Evolutionary conservation across 805 yeast species (phyloP).

Genomic region (Sungouiozyma intestinalis): DNA sequence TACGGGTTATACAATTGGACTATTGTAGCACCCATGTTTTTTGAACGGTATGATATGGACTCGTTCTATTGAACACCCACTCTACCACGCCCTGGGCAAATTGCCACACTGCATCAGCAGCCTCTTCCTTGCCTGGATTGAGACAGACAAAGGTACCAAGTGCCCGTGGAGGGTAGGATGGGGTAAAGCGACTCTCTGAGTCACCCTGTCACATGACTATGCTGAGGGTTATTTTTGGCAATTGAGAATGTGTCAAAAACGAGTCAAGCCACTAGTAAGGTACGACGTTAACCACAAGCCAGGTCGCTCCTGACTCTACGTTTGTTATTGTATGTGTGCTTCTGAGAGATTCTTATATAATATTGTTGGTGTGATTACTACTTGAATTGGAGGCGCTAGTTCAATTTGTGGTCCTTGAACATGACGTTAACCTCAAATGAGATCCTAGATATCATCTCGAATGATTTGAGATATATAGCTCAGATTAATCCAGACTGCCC

Average conservation of each 20-base stretch:
- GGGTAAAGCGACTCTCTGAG: too few species aligned
- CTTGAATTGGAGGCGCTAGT: too few species aligned
- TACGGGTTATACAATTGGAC: constrained; percentile 84
- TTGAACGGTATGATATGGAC: constrained; percentile 62
- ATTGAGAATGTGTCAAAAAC: neutral
- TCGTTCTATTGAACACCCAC: constrained; percentile 10
- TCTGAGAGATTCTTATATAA: too few species aligned
- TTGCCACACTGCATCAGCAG: too few species aligned
- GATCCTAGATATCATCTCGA: constrained; percentile 8
- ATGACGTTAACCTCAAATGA: neutral
- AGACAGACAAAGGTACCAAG: too few species aligned
- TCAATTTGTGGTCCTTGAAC: neutral
- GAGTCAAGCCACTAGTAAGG: neutral
- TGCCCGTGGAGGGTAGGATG: too few species aligned
- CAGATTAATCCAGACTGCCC: constrained; percentile 7
- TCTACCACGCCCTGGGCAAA: too few species aligned
- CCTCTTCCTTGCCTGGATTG: too few species aligned
- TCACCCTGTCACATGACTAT: too few species aligned
- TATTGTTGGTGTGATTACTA: too few species aligned
- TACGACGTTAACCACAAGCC: constrained; percentile 10
- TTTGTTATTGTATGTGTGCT: too few species aligned
- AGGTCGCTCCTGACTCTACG: neutral
- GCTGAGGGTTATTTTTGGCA: neutral
- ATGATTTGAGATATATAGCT: constrained; percentile 13
- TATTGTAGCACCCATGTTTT: constrained; percentile 79